These are phyloP conservation scores for Rhodotorula diobovata DNA, from an alignment of 768 basidiomycete genomes.

Conservation along the genomic window DNA sequence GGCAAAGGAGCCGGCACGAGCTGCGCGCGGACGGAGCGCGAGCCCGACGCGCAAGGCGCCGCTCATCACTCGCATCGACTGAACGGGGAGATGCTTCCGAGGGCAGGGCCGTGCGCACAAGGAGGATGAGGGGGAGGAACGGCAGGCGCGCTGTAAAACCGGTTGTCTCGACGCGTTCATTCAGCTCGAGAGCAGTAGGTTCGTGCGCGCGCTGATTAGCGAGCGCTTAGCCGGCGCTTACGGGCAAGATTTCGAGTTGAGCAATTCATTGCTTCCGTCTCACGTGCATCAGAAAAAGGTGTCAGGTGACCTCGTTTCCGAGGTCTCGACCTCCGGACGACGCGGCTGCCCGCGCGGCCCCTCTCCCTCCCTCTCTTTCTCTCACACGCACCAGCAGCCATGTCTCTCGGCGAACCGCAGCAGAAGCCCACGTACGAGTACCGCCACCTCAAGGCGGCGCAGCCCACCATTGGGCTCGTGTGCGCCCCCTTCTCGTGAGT, in stretches of 20 bases:
- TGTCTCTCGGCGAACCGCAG: conserved; percentile 4
- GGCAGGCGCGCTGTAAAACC: not conserved
- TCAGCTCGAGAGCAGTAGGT: no score
- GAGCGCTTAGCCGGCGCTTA: no score
- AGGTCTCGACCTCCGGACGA: not conserved
- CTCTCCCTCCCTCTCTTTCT: not conserved
- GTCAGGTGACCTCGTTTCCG: not conserved
- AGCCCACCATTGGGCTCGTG: conserved; percentile 75
- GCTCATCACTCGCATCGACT: conserved; percentile 35
- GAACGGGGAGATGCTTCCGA: not conserved
- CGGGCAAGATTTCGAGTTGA: no score
- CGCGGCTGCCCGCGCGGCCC: not conserved
- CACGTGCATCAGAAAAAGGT: no score
- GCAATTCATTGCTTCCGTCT: no score
- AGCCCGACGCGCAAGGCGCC: conserved; percentile 26
- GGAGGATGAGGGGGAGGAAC: not conserved
- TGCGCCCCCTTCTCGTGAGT: conserved; percentile 91
- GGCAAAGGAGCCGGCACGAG: conserved; percentile 5
- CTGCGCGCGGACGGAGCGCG: conserved; percentile 27
- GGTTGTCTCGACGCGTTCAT: no score
- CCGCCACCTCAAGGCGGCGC: conserved; percentile 11
- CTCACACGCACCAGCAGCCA: not conserved
- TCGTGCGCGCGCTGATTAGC: no score
- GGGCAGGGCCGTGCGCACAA: not conserved
- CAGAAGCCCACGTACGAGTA: conserved; percentile 24